Percentiles rank a stretch among this genome's conserved stretches.
phyloP scores from a whole-genome alignment of 2,329 filamentous ascomycete species.

The Dichotomopilus funicola region DNA sequence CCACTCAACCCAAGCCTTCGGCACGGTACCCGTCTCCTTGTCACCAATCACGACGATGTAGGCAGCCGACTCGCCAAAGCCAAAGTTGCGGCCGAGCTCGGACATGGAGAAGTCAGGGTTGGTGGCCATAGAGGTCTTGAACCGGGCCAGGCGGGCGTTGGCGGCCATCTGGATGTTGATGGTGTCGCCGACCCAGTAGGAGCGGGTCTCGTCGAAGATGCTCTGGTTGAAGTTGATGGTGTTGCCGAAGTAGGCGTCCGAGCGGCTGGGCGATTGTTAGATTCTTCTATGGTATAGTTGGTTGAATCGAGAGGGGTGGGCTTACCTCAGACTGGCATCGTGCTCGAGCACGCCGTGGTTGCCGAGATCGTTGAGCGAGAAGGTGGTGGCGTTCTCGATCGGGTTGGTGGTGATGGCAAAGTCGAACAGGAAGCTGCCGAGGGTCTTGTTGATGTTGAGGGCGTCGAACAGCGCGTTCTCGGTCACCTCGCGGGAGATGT shows the following conservation, averaged over 20 bases:
- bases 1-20: slow-evolving; percentile 36
- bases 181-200: slow-evolving; percentile 40
- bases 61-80: slow-evolving; percentile 44
- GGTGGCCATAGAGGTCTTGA: slow-evolving; percentile 36
- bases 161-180: slow-evolving; percentile 38
- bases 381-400: slow-evolving; percentile 37
- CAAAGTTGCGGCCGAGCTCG: slow-evolving; percentile 36
- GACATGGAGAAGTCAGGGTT: slow-evolving; percentile 46
- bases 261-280: neutral
- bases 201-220: slow-evolving; percentile 39
- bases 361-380: slow-evolving; percentile 37
- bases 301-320: too few species aligned
- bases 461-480: slow-evolving; percentile 34
- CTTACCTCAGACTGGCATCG: slow-evolving; percentile 23
- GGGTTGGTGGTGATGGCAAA: slow-evolving; percentile 39
- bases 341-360: slow-evolving; percentile 44
- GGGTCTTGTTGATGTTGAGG: slow-evolving; percentile 37
- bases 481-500: slow-evolving; percentile 34
- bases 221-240: slow-evolving; percentile 47
- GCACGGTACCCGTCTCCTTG: slow-evolving; percentile 32
- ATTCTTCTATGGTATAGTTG: too few species aligned
- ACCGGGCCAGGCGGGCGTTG: slow-evolving; percentile 39
- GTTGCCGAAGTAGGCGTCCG: slow-evolving; percentile 36
- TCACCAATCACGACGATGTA: slow-evolving; percentile 46
- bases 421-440: slow-evolving; percentile 37